phyloP scores from a whole-genome alignment of 306 rosid species.

The Begonia loranthoides region DNA sequence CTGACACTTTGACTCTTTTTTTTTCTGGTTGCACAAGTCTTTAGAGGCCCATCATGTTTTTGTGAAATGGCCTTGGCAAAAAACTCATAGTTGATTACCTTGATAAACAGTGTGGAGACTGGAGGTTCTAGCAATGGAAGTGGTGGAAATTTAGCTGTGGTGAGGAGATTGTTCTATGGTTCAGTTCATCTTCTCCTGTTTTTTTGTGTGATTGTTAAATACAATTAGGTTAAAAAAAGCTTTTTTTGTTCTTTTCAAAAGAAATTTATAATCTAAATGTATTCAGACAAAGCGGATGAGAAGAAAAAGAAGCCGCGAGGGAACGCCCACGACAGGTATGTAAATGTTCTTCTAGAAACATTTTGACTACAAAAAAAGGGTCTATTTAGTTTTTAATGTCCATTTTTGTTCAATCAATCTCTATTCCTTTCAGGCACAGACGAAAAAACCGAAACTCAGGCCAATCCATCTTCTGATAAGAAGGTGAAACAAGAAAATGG shows the following conservation, averaged over 20 bases:
- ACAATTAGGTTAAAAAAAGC: background rate
- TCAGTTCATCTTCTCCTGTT: background rate
- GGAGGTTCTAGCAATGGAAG: constrained; percentile 86
- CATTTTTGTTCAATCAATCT: background rate
- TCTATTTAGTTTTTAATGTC: background rate
- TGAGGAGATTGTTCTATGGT: constrained; percentile 18
- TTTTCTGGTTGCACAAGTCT: no score
- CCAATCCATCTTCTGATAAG: constrained; percentile 24
- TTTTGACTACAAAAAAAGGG: background rate
- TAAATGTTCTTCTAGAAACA: constrained; percentile 17
- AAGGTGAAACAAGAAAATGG: constrained; percentile 1
- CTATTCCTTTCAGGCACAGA: constrained; percentile 29
- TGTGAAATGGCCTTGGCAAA: no score
- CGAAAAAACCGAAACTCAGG: constrained; percentile 40
- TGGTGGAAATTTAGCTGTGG: constrained; percentile 64
- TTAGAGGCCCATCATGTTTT: no score
- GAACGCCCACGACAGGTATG: constrained; percentile 59
- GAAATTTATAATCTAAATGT: constrained; percentile 2
- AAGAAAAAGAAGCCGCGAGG: constrained; percentile 75
- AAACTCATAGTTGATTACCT: constrained; percentile 14
- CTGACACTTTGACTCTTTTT: no score
- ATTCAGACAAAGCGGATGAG: constrained; percentile 51
- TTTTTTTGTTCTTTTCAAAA: no score
- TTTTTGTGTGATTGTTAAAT: background rate
- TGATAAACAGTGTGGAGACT: constrained; percentile 45